Percentiles rank a stretch among this genome's conserved stretches.
Evolutionary conservation across 2,329 filamentous ascomycete species (phyloP).

Genomic region (Lizonia empirigonia): DNA sequence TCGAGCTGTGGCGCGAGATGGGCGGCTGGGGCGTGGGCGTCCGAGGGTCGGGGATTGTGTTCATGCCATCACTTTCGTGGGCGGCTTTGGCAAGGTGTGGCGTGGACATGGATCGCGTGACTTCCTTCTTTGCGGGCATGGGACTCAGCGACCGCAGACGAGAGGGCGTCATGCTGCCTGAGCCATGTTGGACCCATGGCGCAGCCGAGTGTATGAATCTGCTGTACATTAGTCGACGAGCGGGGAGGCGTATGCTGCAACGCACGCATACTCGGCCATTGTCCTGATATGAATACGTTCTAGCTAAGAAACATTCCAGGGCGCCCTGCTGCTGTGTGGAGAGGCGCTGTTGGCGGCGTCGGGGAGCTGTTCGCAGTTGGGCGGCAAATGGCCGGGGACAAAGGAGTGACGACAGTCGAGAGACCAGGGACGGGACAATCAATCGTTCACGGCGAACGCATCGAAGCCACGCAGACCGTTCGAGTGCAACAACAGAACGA

Average conservation of each 20-base stretch:
- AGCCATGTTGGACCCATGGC: conserved; percentile 41
- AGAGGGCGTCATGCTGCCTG: conserved; percentile 44
- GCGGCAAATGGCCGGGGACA: conserved; percentile 26
- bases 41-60: conserved; percentile 66
- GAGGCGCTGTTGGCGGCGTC: conserved; percentile 9
- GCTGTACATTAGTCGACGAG: conserved; percentile 2
- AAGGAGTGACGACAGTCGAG: conserved; percentile 44
- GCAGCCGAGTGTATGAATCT: conserved; percentile 45
- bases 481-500: conserved; percentile 5
- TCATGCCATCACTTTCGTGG: conserved; percentile 63
- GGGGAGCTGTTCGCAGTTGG: conserved; percentile 10
- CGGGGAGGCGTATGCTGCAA: not conserved
- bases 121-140: conserved; percentile 42
- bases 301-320: conserved; percentile 18
- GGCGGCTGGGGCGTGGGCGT: conserved; percentile 47
- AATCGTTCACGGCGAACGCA: conserved; percentile 18
- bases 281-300: conserved; percentile 9
- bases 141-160: conserved; percentile 45
- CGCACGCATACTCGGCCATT: conserved; percentile 37
- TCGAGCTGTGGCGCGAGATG: conserved; percentile 50
- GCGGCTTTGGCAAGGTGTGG: conserved; percentile 42
- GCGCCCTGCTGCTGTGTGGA: conserved; percentile 1
- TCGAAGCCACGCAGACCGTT: conserved; percentile 11
- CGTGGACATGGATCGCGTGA: conserved; percentile 47
- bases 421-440: conserved; percentile 10